A percentile compares a stretch with the other conserved stretches of the same genome.
Evolutionary conservation across 768 basidiomycete genomes (phyloP).

Genomic region (Cubamyces lactineus): DNA sequence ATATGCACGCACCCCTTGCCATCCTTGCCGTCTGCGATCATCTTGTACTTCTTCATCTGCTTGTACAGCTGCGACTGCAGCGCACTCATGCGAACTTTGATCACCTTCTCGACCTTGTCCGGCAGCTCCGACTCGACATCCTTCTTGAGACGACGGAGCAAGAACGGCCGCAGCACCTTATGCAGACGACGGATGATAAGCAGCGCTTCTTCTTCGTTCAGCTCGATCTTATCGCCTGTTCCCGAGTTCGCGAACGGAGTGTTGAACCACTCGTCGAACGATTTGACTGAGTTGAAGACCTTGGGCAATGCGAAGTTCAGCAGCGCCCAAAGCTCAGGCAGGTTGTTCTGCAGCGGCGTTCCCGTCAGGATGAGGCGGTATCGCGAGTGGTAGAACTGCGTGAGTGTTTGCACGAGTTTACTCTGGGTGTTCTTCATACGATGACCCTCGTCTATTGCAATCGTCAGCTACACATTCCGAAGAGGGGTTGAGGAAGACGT

Average conservation of each 20-base stretch:
- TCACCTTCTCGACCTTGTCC: slow-evolving; percentile 97
- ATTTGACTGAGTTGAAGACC: slow-evolving; percentile 98
- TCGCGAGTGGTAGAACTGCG: slow-evolving; percentile 89
- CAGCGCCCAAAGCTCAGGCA: slow-evolving; percentile 93
- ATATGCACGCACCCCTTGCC: slow-evolving; percentile 62
- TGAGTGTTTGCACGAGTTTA: slow-evolving; percentile 88
- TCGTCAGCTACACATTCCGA: slow-evolving; percentile 1
- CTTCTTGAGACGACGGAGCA: slow-evolving; percentile 91
- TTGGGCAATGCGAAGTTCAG: slow-evolving; percentile 95
- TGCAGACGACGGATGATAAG: slow-evolving; percentile 96
- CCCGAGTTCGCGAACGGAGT: slow-evolving; percentile 99
- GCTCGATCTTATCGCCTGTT: slow-evolving; percentile 94
- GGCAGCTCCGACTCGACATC: slow-evolving; percentile 96
- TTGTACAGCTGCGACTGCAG: slow-evolving; percentile 92
- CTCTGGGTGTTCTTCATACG: slow-evolving; percentile 96
- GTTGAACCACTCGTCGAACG: slow-evolving; percentile 99
- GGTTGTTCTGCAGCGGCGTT: slow-evolving; percentile 95
- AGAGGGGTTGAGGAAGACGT: slow-evolving; percentile 26
- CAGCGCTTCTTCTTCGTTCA: slow-evolving; percentile 99
- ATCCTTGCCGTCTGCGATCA: slow-evolving; percentile 85
- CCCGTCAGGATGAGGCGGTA: slow-evolving; percentile 95
- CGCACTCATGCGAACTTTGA: slow-evolving; percentile 94
- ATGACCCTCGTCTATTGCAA: slow-evolving; percentile 81
- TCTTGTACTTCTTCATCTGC: slow-evolving; percentile 98
- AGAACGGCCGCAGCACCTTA: slow-evolving; percentile 94